phyloP scores from a whole-genome alignment of 2,329 filamentous ascomycete species.

The Claviceps paspali region DNA sequence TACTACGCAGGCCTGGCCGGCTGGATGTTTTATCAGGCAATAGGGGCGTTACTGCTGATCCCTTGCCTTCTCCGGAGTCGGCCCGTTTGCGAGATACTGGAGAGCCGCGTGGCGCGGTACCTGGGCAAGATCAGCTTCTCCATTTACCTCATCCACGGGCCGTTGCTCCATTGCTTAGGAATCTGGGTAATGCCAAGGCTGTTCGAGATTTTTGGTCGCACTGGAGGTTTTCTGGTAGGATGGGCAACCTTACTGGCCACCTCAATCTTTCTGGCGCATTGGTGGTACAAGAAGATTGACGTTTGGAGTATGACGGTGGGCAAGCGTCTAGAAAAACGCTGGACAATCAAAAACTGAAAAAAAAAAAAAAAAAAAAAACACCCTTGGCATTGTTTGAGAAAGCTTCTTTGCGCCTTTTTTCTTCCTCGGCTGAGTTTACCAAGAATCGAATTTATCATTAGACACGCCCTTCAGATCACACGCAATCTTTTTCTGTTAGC shows the following conservation, averaged over 20 bases:
- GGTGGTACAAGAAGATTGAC: slow-evolving; percentile 22
- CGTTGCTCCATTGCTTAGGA: slow-evolving; percentile 41
- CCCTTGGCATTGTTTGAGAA: too few relatives aligned
- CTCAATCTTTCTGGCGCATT: slow-evolving; percentile 19
- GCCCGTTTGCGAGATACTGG: slow-evolving; percentile 14
- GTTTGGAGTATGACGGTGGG: slow-evolving; percentile 22
- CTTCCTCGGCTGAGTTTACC: too few relatives aligned
- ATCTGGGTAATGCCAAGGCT: slow-evolving; percentile 37
- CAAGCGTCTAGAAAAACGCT: slow-evolving; percentile 17
- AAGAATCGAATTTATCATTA: too few relatives aligned
- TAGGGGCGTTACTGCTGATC: slow-evolving; percentile 22
- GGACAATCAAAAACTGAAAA: background rate
- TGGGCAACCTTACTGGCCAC: slow-evolving; percentile 16
- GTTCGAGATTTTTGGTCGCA: slow-evolving; percentile 20
- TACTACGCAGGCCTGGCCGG: slow-evolving; percentile 21
- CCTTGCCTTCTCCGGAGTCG: slow-evolving; percentile 20
- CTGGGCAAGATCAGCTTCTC: slow-evolving; percentile 25
- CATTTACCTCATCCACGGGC: slow-evolving; percentile 33
- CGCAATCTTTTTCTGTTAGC: too few relatives aligned
- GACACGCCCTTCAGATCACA: too few relatives aligned
- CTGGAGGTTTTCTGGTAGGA: slow-evolving; percentile 16
- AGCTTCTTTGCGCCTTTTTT: too few relatives aligned
- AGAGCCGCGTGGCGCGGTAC: slow-evolving; percentile 19
- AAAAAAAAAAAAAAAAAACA: too few relatives aligned
- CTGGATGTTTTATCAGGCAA: slow-evolving; percentile 25